Percentiles rank a stretch among this genome's conserved stretches.
These are phyloP conservation scores for Paramecium bursaria DNA, from an alignment of 73 alveolate genomes.

Conservation along the genomic window DNA sequence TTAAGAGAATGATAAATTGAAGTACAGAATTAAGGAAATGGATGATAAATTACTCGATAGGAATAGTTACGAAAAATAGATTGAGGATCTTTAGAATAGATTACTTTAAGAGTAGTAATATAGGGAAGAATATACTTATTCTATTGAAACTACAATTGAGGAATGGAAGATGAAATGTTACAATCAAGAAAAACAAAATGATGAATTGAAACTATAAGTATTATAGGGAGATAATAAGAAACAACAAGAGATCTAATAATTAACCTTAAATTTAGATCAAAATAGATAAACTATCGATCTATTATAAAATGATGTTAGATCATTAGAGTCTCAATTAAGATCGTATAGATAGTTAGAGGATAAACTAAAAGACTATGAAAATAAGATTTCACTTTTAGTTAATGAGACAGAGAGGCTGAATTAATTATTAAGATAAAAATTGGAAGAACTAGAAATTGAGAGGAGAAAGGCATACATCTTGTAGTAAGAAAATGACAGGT, in stretches of 20 bases:
- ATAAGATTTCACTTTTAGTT: slow-evolving; percentile 21
- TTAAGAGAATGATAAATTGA: slow-evolving; percentile 50
- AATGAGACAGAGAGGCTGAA: slow-evolving; percentile 52
- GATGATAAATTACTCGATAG: slow-evolving; percentile 60
- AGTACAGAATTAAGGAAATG: slow-evolving; percentile 56
- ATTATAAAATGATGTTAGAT: slow-evolving; percentile 19
- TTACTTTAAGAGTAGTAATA: slow-evolving; percentile 9
- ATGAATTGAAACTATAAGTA: slow-evolving; percentile 8
- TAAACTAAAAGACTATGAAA: neutral
- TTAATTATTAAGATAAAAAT: slow-evolving; percentile 15
- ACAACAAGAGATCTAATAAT: slow-evolving; percentile 30
- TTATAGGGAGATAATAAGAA: slow-evolving; percentile 43
- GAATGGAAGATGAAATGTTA: slow-evolving; percentile 18
- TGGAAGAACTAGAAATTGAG: slow-evolving; percentile 21
- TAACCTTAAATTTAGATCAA: neutral
- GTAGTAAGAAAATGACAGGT: neutral
- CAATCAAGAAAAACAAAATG: slow-evolving; percentile 2
- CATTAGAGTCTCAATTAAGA: slow-evolving; percentile 29
- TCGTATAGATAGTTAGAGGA: neutral
- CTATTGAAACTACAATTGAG: slow-evolving; percentile 47
- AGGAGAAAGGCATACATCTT: neutral
- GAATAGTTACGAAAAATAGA: slow-evolving; percentile 59
- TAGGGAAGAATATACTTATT: slow-evolving; percentile 37
- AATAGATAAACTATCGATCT: slow-evolving; percentile 2
- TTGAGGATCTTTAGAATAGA: slow-evolving; percentile 44